phyloP scores from a whole-genome alignment of 2,329 filamentous ascomycete species.

The Dactylellina sp. region DNA sequence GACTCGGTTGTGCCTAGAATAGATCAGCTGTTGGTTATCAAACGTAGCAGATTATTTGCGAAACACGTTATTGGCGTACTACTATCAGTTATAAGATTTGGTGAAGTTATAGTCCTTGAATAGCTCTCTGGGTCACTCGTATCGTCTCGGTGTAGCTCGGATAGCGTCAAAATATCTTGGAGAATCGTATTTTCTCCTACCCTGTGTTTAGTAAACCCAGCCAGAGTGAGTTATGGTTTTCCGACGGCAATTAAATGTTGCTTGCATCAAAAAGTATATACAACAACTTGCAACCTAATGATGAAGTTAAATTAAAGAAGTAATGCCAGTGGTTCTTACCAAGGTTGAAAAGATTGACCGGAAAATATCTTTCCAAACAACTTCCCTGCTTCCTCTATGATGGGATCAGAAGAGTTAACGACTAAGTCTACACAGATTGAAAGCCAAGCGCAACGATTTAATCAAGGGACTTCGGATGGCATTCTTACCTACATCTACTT shows the following conservation, averaged over 20 bases:
- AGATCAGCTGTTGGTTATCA: neutral
- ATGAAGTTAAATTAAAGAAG: too few species aligned
- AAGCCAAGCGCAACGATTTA: too few species aligned
- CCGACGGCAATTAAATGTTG: too few species aligned
- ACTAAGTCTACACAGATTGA: too few species aligned
- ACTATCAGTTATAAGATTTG: slow-evolving; percentile 23
- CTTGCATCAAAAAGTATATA: too few species aligned
- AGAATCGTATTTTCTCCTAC: slow-evolving; percentile 47
- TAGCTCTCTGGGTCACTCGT: neutral
- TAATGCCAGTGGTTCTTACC: slow-evolving; percentile 15
- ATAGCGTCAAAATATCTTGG: slow-evolving; percentile 32
- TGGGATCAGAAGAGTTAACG: too few species aligned
- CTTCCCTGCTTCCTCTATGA: slow-evolving; percentile 30
- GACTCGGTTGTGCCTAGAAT: slow-evolving; percentile 1
- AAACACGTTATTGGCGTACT: too few species aligned
- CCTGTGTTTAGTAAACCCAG: slow-evolving; percentile 3
- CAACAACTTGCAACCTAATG: too few species aligned
- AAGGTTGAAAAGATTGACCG: slow-evolving; percentile 41
- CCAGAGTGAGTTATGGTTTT: neutral
- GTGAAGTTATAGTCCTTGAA: slow-evolving; percentile 8
- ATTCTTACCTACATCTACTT: slow-evolving; percentile 24
- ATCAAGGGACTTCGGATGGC: neutral
- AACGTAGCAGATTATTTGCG: neutral
- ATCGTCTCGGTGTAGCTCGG: slow-evolving; percentile 25
- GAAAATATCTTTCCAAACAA: slow-evolving; percentile 46